Evolutionary conservation across 2,329 filamentous ascomycete species (phyloP).

Genomic region (Mollisiaceae sp.): DNA sequence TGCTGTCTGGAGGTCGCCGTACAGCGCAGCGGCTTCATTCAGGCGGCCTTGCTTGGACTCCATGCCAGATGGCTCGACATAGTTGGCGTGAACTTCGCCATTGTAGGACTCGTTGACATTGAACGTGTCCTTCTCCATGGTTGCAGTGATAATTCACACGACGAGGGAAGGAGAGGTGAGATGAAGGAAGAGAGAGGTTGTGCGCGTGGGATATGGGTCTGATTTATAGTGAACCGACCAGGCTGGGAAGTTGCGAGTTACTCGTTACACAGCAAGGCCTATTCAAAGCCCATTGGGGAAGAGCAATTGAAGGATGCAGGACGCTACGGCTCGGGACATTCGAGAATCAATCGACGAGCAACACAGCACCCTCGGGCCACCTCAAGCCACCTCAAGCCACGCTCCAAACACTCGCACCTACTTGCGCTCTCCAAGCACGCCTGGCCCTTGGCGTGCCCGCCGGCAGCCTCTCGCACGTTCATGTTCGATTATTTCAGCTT

Average conservation of each 20-base stretch:
- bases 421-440: neutral
- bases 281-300: neutral
- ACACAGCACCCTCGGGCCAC: too few species aligned
- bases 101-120: conserved; percentile 33
- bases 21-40: conserved; percentile 56
- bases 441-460: neutral
- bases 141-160: conserved; percentile 11
- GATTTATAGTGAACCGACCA: conserved; percentile 22
- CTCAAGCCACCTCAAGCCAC: conserved; percentile 1
- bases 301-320: neutral
- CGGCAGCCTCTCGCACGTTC: conserved; percentile 6
- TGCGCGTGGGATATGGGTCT: conserved; percentile 5
- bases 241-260: conserved; percentile 12
- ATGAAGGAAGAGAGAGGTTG: neutral
- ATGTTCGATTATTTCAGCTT: neutral
- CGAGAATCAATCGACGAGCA: neutral
- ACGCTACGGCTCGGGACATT: conserved; percentile 9
- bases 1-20: conserved; percentile 55
- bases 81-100: conserved; percentile 28
- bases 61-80: conserved; percentile 34
- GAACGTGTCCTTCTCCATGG: conserved; percentile 36
- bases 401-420: neutral
- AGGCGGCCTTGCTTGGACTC: conserved; percentile 43
- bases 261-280: conserved; percentile 19
- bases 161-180: conserved; percentile 3